Percentiles rank a stretch among this genome's conserved stretches.
Conservation (phyloP, 331 rosid genomes). For the Malus hybrid region DNA sequence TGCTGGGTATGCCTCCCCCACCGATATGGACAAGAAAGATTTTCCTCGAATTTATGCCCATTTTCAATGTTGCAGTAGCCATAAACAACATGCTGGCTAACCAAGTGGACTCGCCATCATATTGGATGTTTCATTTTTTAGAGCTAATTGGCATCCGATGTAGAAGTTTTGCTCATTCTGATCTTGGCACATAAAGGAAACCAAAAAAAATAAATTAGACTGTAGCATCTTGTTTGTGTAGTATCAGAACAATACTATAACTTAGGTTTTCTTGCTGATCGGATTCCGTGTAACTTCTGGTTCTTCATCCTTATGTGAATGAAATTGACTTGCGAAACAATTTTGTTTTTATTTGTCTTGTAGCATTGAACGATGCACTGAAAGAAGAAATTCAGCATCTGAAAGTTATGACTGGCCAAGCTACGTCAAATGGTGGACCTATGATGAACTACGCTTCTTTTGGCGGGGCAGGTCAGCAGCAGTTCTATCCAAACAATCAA, state of each 20-base stretch:
- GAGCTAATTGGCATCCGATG: neutral
- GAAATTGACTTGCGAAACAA: neutral
- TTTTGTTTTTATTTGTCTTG: conserved; percentile 3
- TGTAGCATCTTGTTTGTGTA: neutral
- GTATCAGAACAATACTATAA: neutral
- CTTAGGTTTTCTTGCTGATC: neutral
- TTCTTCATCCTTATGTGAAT: neutral
- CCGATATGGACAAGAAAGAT: neutral
- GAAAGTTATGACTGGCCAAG: conserved; percentile 85
- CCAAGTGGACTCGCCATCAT: neutral
- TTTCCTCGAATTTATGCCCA: neutral
- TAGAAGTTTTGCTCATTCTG: neutral
- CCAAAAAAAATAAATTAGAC: neutral
- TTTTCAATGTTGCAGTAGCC: neutral
- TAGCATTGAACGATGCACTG: conserved; percentile 77
- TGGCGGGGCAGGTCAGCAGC: conserved; percentile 48
- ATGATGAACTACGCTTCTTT: conserved; percentile 65
- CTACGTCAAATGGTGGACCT: conserved; percentile 71
- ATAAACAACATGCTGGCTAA: neutral
- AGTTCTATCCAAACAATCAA: conserved; percentile 66
- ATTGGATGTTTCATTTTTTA: neutral
- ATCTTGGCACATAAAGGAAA: no score
- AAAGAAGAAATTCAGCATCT: conserved; percentile 92
- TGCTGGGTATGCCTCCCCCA: neutral
- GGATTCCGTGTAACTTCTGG: neutral